These are phyloP conservation scores for Cyclocybe aegerita DNA, from an alignment of 768 basidiomycete genomes.

Conservation along the genomic window DNA sequence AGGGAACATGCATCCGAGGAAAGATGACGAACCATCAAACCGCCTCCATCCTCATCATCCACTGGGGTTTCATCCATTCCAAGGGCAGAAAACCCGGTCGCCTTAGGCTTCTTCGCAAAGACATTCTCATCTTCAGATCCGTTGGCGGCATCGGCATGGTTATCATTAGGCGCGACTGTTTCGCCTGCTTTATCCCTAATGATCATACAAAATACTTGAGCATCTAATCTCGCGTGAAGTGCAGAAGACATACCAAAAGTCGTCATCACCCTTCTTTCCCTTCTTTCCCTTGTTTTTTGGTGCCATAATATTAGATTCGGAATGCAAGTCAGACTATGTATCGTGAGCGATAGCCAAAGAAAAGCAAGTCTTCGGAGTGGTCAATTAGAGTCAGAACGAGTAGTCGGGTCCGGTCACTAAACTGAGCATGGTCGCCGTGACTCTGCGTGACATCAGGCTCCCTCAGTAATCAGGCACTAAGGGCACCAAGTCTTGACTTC, in stretches of 20 bases:
- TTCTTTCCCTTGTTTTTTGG: conserved; percentile 84
- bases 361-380: not conserved
- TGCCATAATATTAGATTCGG: conserved; percentile 35
- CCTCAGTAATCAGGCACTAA: too few relatives aligned
- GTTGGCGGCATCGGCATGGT: conserved; percentile 24
- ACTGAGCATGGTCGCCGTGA: too few relatives aligned
- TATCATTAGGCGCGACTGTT: conserved; percentile 43
- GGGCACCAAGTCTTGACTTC: not conserved
- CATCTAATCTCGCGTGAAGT: not conserved
- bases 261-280: conserved; percentile 78
- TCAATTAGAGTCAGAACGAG: not conserved
- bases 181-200: conserved; percentile 67
- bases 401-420: not conserved
- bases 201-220: conserved; percentile 15
- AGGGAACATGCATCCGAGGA: conserved; percentile 2
- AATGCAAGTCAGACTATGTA: conserved; percentile 1
- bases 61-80: conserved; percentile 41
- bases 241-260: conserved; percentile 63
- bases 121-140: conserved; percentile 43
- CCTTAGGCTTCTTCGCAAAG: conserved; percentile 25
- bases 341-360: too few relatives aligned
- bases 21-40: conserved; percentile 61
- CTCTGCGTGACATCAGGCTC: too few relatives aligned
- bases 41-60: conserved; percentile 57
- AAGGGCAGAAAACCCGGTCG: conserved; percentile 49